Percentiles rank a stretch among this genome's conserved stretches.
Conservation (phyloP, 2,329 filamentous ascomycete genomes). For the Xylaria sp. region DNA sequence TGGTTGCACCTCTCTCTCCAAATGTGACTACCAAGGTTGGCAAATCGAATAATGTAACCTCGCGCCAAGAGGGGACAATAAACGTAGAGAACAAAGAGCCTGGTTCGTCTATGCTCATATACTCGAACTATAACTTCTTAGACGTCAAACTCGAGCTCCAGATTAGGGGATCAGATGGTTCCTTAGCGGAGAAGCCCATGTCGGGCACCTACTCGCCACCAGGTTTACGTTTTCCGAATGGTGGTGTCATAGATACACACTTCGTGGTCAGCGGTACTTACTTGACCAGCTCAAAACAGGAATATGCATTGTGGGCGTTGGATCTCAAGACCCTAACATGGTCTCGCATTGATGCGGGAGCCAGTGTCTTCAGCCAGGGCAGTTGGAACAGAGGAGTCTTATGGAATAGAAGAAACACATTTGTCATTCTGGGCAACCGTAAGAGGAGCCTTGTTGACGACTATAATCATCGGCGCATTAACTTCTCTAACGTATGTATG, state of each 20-base stretch:
- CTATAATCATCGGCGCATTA: slow-evolving; percentile 97
- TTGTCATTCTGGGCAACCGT: slow-evolving; percentile 93
- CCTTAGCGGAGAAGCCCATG: slow-evolving; percentile 88
- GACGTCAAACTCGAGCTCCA: slow-evolving; percentile 97
- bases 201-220: slow-evolving; percentile 86
- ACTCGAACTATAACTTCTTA: slow-evolving; percentile 98
- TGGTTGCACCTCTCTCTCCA: slow-evolving; percentile 83
- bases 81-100: slow-evolving; percentile 66
- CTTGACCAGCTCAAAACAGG: slow-evolving; percentile 95
- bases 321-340: slow-evolving; percentile 89
- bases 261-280: slow-evolving; percentile 98
- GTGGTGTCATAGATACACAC: slow-evolving; percentile 92
- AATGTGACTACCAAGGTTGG: slow-evolving; percentile 74
- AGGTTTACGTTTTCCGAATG: slow-evolving; percentile 93
- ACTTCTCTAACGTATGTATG: slow-evolving; percentile 96
- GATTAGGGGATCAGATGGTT: slow-evolving; percentile 84
- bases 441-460: slow-evolving; percentile 95
- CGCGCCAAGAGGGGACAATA: slow-evolving; percentile 58
- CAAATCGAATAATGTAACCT: slow-evolving; percentile 59
- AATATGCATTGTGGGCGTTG: slow-evolving; percentile 96
- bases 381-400: slow-evolving; percentile 97
- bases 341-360: slow-evolving; percentile 95
- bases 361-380: slow-evolving; percentile 92
- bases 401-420: slow-evolving; percentile 93
- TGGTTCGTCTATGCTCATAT: slow-evolving; percentile 87